Evolutionary conservation across 768 basidiomycete genomes (phyloP), one percentile per base, ranked within the genome.

Genomic region (Termitomyces titanicus): DNA sequence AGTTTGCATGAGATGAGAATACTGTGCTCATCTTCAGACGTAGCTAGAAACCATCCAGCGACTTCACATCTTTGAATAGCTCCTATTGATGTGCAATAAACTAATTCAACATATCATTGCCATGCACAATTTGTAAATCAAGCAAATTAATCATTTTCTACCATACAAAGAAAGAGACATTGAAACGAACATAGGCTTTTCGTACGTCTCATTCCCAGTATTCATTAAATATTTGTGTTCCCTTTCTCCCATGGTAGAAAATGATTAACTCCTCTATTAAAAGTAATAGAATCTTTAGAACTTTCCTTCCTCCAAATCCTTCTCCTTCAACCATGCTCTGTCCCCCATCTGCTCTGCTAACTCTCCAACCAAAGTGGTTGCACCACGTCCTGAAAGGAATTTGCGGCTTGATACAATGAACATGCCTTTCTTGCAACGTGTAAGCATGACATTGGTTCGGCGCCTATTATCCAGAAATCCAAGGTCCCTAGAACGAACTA

Each of bases 381-480:
- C 66, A 48, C 82, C 89, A 63, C 68, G 63, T 10, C 79, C 78
- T n/a, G 64, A 60, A 38, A 93, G 72, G 64, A 92, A 93, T 17
- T 71, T 71, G 59, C 74, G 72, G 61, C 76, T 88, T 20, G 85
- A 77, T 49, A 86, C 74, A 61, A 94, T 86, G 55, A 84, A 83
- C 89, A 93, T 92, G 29, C 84, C 86, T 47, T 71, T 75, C 66
- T 87, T 86, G 76, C 86, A 91, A 35, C 92, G 81, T 45, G 84
- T 86, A 8, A 93, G 83, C 89, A 94, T 92, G 55, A 94, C 91
- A 84, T 94, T 93, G 51, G 88, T 86, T 17, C 92, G 78, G 27
- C 86, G 78, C 10, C 77, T 60, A 62, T 84, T 84, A 13, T 68
- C 64, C 33, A 94, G 73, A 60, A 94, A 94, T 5, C 91, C 92